Conservation (phyloP, 768 basidiomycete genomes). For the Rhizopogon roseolus region DNA sequence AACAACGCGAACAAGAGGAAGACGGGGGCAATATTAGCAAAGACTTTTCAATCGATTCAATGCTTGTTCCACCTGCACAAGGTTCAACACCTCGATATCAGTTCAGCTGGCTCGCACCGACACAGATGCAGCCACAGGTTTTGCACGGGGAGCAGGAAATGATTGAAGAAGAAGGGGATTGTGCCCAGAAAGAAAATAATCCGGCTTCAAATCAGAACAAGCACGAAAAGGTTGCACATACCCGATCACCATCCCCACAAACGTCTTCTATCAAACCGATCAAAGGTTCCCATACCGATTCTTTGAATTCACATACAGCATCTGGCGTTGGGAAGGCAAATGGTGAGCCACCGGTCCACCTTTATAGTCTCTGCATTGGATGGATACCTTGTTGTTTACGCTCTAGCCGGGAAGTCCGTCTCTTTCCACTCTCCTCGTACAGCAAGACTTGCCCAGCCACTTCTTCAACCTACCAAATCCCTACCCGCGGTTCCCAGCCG, state of each 20-base stretch:
- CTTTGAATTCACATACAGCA: slow-evolving; percentile 23
- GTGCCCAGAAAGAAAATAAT: slow-evolving; percentile 54
- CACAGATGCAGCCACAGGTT: slow-evolving; percentile 36
- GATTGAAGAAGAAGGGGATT: slow-evolving; percentile 34
- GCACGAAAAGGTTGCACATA: slow-evolving; percentile 8
- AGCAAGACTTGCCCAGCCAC: slow-evolving; percentile 9
- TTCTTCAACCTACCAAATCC: slow-evolving; percentile 14
- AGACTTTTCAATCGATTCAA: slow-evolving; percentile 39
- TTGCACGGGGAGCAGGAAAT: slow-evolving; percentile 16
- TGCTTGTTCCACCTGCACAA: slow-evolving; percentile 26
- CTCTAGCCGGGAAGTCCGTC: slow-evolving; percentile 23
- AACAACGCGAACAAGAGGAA: slow-evolving; percentile 14
- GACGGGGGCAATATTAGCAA: slow-evolving; percentile 22
- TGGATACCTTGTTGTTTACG: slow-evolving; percentile 21
- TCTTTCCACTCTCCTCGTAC: slow-evolving; percentile 29
- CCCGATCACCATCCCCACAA: slow-evolving; percentile 19
- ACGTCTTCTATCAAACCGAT: slow-evolving; percentile 15
- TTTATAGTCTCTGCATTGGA: slow-evolving; percentile 14
- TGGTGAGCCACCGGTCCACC: slow-evolving; percentile 23
- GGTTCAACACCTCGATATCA: slow-evolving; percentile 44
- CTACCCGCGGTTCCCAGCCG: slow-evolving; percentile 17
- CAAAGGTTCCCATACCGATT: slow-evolving; percentile 23
- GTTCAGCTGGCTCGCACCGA: slow-evolving; percentile 51
- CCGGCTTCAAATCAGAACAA: slow-evolving; percentile 12
- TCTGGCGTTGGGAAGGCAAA: slow-evolving; percentile 22